Evolutionary conservation across 2,329 filamentous ascomycete species (phyloP), one percentile per base, ranked within the genome.

Genomic region (Cladophialophora chaetospira): DNA sequence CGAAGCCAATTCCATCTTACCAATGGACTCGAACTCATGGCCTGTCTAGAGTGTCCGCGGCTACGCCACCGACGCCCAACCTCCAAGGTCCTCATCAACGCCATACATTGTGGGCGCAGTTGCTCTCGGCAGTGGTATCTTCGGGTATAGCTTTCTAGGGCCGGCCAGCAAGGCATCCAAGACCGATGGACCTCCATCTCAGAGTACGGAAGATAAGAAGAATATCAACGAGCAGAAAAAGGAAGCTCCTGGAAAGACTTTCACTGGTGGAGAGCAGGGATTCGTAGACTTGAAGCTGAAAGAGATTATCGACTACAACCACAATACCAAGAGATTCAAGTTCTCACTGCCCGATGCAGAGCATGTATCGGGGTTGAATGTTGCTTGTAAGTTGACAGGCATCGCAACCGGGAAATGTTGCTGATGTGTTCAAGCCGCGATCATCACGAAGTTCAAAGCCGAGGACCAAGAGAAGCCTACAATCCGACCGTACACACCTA

Each of bases 271-370:
- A 64, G 90, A 96, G 61, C 91, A 97, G 76, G 92, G 91, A 65
- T 97, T 91, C 76, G 73, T 97, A 63, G 86, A 85, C 61, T 82
- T 97, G 66, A 86, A 88, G 77, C 81, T 97, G 55, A 84, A 90
- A 55, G 85, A 87, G 54, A 82, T 91, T 47, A 88, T 96, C 76
- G 76, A 80, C 43, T 76, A 97, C 77, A 97, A 91, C 80, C 88
- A 92, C 82, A 97, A 97, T 81, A 95, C 91, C 68, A 97, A 97
- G 85, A 87, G 84, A 68, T 81, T 97, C 71, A 86, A 89, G 67
- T 97, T 99, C 76, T 85, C 87, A 68, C 85, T 97, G 40, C 89
- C 90, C 13, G 89, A 95, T 72, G 80, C 84, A 62, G 88, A 96
- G 71, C 84, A 88, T 75, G 87, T 96, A 51, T 93, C 89, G 57